Evolutionary conservation across 2,329 filamentous ascomycete genomes (phyloP).

Genomic region (Alternaria atra): DNA sequence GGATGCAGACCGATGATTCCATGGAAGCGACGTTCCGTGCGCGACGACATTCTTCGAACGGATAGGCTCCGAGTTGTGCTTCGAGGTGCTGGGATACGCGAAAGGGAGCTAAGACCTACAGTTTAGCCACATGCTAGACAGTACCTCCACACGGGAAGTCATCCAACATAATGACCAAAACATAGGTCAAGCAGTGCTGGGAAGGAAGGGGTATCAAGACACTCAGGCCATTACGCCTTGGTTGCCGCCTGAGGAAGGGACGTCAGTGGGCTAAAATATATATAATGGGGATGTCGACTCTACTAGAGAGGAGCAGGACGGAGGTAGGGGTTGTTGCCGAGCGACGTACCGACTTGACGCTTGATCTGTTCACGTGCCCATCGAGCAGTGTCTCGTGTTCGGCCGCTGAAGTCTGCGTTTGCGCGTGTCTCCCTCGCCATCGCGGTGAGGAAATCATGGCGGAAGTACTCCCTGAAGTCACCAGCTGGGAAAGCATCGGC

Average conservation of each 20-base stretch:
- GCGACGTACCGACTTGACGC: conserved; percentile 70
- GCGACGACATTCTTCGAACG: conserved; percentile 1
- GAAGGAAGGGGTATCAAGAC: conserved; percentile 13
- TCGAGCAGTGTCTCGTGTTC: conserved; percentile 92
- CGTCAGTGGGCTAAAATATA: conserved; percentile 36
- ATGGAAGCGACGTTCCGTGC: background rate
- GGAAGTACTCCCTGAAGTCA: conserved; percentile 84
- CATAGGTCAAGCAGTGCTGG: conserved; percentile 23
- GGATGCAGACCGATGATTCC: background rate
- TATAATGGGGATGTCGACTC: conserved; percentile 8
- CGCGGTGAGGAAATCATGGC: conserved; percentile 85
- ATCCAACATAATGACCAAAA: conserved; percentile 28
- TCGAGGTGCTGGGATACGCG: conserved; percentile 5
- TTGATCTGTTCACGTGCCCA: conserved; percentile 99
- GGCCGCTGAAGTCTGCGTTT: conserved; percentile 84
- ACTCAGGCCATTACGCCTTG: conserved; percentile 50
- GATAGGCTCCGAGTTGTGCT: conserved; percentile 1
- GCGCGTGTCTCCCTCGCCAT: conserved; percentile 92
- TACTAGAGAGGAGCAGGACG: conserved; percentile 10
- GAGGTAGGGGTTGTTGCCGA: conserved; percentile 21
- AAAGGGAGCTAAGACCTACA: conserved; percentile 9
- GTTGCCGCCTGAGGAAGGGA: conserved; percentile 40
- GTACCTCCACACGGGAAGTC: conserved; percentile 12
- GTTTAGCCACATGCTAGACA: conserved; percentile 28
- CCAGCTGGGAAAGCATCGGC: conserved; percentile 93